Base-by-base conservation (phyloP, 2,329 filamentous ascomycete genomes). In the Lomentospora prolificans region DNA sequence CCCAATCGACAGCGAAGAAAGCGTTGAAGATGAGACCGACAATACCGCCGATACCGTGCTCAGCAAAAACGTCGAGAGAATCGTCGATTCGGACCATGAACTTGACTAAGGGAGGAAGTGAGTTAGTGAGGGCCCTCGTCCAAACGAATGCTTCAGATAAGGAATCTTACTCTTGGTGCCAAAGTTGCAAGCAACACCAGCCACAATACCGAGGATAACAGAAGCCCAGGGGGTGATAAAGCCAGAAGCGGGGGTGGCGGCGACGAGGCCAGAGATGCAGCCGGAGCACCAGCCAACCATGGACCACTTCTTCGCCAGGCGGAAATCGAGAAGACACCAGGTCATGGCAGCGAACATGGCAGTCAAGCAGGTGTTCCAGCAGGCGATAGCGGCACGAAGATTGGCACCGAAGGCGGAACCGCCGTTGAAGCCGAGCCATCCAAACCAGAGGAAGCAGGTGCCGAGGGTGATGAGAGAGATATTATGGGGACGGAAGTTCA, bases 401-500 rank as follows among this genome's bases (percentile, higher is more conserved):
- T 96, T 96, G 62, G 91, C 90, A 63, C 92, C 91, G 63, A 96
- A 96, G 39, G 92, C 77, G 24, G 91, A 96, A 61, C 94, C 94
- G 64, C 92, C 94, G 78, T 99, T 99, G 83, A 99, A 99, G 56
- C 91, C 94, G 61, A 99, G 79, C 94, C 94, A 99, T 66, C 94
- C 94, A 66, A 97, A 97, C 91, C 91, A 97, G 57, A 99, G 89
- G 64, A 99, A 82, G 61, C 96, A 82, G 3, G 94, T 97, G 60
- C 94, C 94, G 64, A 97, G 86, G 1, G 94, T 91, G 73, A 99
- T 96, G 66, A 97, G 82, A 4, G 91, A 96, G 62, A 97, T 94
- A 76, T 99, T 99, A 79, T 99, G 94, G 17, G 94, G 94, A 63
- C 94, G 89, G 82, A 97, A 97, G 81, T 97, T 97, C 73, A 96